Percentiles rank a stretch among this genome's conserved stretches.
phyloP scores from a whole-genome alignment of 2,329 filamentous ascomycete species.

The Pleomassaria siparia region DNA sequence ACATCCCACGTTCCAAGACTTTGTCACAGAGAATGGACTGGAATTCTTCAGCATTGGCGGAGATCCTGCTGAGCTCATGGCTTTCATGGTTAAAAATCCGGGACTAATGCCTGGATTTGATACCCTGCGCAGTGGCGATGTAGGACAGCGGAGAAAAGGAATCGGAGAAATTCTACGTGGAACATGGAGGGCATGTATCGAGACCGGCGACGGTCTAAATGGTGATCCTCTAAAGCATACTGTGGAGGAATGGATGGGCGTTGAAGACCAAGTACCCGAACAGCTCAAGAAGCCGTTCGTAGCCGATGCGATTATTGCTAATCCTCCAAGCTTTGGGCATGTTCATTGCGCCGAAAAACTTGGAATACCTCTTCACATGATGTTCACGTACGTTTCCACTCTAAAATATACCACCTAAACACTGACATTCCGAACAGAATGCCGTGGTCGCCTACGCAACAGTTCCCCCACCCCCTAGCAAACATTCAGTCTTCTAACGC shows the following conservation, averaged over 20 bases:
- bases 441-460: conserved; percentile 85
- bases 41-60: conserved; percentile 57
- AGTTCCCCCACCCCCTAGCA: conserved; percentile 83
- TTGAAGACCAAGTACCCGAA: conserved; percentile 41
- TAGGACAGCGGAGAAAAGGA: conserved; percentile 71
- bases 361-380: conserved; percentile 75
- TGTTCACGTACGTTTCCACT: conserved; percentile 71
- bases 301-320: conserved; percentile 77
- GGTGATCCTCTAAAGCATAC: conserved; percentile 54
- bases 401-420: background rate
- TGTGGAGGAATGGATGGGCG: conserved; percentile 53
- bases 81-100: conserved; percentile 89
- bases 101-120: conserved; percentile 83
- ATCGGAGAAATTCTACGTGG: conserved; percentile 80
- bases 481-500: conserved; percentile 77
- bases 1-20: conserved; percentile 52
- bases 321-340: conserved; percentile 75
- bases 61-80: conserved; percentile 56
- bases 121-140: conserved; percentile 73
- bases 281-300: conserved; percentile 65
- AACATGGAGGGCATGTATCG: conserved; percentile 84
- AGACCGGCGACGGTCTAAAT: conserved; percentile 68
- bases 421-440: conserved; percentile 55
- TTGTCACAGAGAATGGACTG: conserved; percentile 52
- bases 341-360: conserved; percentile 75